Evolutionary conservation across 2,329 filamentous ascomycete genomes (phyloP), one percentile per base, ranked within the genome.

Genomic region (Teratosphaeria pseudoeucalypti): DNA sequence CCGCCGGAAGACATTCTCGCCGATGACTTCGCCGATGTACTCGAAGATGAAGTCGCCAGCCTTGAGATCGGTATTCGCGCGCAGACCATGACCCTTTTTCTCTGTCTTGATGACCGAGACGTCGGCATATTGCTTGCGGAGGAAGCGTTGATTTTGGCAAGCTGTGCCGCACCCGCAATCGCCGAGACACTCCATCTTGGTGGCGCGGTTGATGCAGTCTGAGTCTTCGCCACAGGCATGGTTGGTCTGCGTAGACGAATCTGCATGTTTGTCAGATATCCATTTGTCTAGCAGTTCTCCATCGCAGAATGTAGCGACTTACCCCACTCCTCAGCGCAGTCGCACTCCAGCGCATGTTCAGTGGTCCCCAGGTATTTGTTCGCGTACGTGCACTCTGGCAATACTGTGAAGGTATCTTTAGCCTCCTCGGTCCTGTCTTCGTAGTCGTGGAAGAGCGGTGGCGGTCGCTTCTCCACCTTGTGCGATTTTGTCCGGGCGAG

Each of bases 11-110:
- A 88, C 88, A 34, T 84, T 82, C 75, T 99, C 92, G 68, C 95
- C 92, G 72, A 99, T 96, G 67, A 97, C 94, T 76, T 99, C 94
- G 67, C 94, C 94, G 67, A 99, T 92, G 74, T 99, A 99, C 76
- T 99, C 94, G 72, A 90, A 97, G 67, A 99, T 90, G 72, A 99
- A 96, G 71, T 96, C 90, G 71, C 95, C 85, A 26, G 89, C 80
- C 63, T 87, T 82, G 63, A 99, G 79, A 65, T 91, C 81, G 52
- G 79, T 77, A 74, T 97, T 87, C 59, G 92, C 84, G 60, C 94
- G 89, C 60, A 99, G 83, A 49, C 94, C 94, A 69, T 88, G 97
- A 49, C 94, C 94, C 75, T 99, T 99, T 79, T 97, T 96, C 63
- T 96, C 92, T 0, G 94, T 97, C 74, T 95, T 92, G 80, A 99